Conservation (phyloP, 257 asterid genomes). For the Przewalskia tangutica region DNA sequence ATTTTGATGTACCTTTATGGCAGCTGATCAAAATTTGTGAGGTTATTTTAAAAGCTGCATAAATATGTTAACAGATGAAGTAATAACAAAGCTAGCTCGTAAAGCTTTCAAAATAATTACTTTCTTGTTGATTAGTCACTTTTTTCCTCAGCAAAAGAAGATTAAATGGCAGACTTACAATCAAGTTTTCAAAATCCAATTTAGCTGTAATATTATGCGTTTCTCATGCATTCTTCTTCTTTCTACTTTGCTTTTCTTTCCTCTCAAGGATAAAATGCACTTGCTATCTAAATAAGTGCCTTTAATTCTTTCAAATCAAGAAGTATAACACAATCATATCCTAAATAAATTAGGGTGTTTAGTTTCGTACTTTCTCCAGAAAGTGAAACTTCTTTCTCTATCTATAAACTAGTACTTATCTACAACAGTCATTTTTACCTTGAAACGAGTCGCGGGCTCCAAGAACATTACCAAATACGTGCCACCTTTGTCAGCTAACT, state of each 20-base stretch:
- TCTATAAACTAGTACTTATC: too few species aligned
- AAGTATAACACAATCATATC: too few species aligned
- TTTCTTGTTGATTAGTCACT: not conserved
- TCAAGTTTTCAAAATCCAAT: not conserved
- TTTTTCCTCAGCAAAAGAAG: not conserved
- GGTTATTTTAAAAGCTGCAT: not conserved
- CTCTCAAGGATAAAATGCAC: not conserved
- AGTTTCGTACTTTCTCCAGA: too few species aligned
- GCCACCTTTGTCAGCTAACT: too few species aligned
- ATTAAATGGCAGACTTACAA: not conserved
- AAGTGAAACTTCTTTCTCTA: too few species aligned
- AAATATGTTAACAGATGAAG: not conserved
- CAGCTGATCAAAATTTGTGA: not conserved
- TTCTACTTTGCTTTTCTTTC: not conserved
- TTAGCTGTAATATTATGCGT: not conserved
- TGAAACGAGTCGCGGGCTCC: too few species aligned
- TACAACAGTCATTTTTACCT: too few species aligned
- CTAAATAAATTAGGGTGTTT: too few species aligned
- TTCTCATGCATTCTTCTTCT: not conserved
- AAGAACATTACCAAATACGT: too few species aligned
- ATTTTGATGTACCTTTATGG: not conserved
- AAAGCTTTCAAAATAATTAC: not conserved
- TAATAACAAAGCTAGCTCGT: not conserved
- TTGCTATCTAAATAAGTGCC: not conserved
- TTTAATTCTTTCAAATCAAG: too few species aligned